Conservation (phyloP, 78 protist genomes). For the Dictyostelium brefeldianum region DNA sequence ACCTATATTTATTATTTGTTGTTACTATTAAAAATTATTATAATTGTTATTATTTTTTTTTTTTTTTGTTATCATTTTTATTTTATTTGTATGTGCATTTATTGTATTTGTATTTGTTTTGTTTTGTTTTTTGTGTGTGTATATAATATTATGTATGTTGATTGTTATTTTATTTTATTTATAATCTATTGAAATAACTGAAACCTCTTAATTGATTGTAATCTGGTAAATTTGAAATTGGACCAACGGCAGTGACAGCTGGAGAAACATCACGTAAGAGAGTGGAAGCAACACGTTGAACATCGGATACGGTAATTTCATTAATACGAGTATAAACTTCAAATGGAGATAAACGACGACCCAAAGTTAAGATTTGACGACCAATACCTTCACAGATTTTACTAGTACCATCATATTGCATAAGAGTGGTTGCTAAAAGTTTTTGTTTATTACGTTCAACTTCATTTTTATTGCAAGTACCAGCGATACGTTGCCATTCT, state of each 20-base stretch:
- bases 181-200: constrained; percentile 68
- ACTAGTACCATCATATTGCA: constrained; percentile 85
- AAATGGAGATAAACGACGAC: constrained; percentile 89
- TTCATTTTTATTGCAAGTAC: constrained; percentile 75
- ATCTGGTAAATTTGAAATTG: constrained; percentile 71
- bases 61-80: not conserved
- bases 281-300: constrained; percentile 61
- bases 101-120: too few relatives aligned
- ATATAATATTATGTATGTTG: too few relatives aligned
- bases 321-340: constrained; percentile 88
- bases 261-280: constrained; percentile 83
- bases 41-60: too few relatives aligned
- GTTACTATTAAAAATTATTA: not conserved
- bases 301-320: constrained; percentile 83
- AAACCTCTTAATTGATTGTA: constrained; percentile 71
- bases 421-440: constrained; percentile 81
- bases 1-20: too few relatives aligned
- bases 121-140: too few relatives aligned
- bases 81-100: not conserved
- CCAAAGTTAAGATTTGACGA: constrained; percentile 91
- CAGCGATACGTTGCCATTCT: constrained; percentile 84
- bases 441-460: constrained; percentile 88
- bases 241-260: constrained; percentile 88
- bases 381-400: constrained; percentile 93
- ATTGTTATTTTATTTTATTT: not conserved